Base-by-base conservation (phyloP, 2,329 filamentous ascomycete genomes). In the Gnomoniopsis sp. region DNA sequence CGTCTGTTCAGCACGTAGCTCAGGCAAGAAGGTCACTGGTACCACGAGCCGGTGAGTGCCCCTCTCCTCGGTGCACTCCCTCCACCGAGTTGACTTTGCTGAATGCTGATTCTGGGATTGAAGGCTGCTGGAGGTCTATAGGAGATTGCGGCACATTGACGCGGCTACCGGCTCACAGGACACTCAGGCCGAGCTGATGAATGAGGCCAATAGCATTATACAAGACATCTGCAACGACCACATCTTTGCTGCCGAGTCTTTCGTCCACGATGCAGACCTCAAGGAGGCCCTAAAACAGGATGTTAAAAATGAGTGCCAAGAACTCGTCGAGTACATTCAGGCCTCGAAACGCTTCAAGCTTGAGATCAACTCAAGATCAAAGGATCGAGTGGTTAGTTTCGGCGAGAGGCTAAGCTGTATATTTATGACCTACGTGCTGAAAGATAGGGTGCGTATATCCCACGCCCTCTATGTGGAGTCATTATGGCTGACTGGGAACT, bases 391-490 rank as follows among this genome's bases (percentile, higher is more conserved):
- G 62, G 88, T 98, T 62, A 96, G 92, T 72, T 92, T 95, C 66
- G 95, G 95, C 57, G 95, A 99, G 81, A 98, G 96, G 77, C 79
- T 99, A 65, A 96, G 91, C 75, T 98, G 93, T 74, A 84, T 88
- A 34, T 95, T 95, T 72, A 93, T 99, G 89, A 84, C 93, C 22
- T 87, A 89, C 6, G 75, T 98, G 61, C 75, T 99, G 64, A 86
- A 89, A 70, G 92, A 96, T 68, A 81, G 84, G 67, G 84, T 86
- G 69, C 6, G 60, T 60, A 15, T 8, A 15, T 3, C 43, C 47
- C 6, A 21, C 52, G 4, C 41, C n/a, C 2, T 36, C 30, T 21
- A 3, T 21, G 33, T 19, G 10, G 11, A 10, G 19, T 21, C 17
- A 3, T 8, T 15, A 60, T 59, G 12, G 59, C 71, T 75, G 64